Percentiles rank a stretch among this genome's conserved stretches.
Conservation (phyloP, 148 eudicot genomes). For the Rhododendron kiyosumense region DNA sequence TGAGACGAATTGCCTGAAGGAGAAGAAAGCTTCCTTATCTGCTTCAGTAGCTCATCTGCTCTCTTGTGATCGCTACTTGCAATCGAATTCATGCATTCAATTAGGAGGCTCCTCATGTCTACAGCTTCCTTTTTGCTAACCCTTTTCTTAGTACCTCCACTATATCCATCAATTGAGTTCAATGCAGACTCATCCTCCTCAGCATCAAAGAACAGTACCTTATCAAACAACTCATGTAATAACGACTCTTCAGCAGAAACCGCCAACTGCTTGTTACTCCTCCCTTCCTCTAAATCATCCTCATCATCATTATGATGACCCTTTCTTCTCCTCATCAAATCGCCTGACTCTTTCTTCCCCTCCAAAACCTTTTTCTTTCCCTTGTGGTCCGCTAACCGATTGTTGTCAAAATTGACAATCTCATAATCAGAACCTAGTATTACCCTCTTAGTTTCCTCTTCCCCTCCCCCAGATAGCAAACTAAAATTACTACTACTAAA, state of each 20-base stretch:
- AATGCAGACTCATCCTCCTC: not conserved
- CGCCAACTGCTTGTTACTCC: conserved; percentile 3
- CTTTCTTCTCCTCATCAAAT: not conserved
- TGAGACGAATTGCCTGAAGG: conserved; percentile 13
- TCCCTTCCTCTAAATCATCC: conserved; percentile 2
- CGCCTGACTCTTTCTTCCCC: not conserved
- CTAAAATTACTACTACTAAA: not conserved
- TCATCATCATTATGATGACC: not conserved
- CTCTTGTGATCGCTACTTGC: conserved; percentile 2
- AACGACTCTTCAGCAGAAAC: not conserved
- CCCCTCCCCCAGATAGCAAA: not conserved
- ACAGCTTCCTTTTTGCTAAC: conserved; percentile 4
- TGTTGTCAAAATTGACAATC: not conserved
- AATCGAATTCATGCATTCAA: conserved; percentile 12
- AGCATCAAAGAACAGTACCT: not conserved
- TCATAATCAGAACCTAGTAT: not conserved
- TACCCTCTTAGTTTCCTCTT: not conserved
- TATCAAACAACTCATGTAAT: conserved; percentile 11
- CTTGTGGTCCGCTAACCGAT: not conserved
- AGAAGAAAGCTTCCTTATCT: conserved; percentile 9
- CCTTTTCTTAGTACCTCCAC: not conserved
- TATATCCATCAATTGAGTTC: not conserved
- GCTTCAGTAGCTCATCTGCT: conserved; percentile 4
- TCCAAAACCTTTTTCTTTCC: not conserved
- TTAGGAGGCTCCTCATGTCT: conserved; percentile 13